Evolutionary conservation across 306 rosid genomes (phyloP).

Genomic region (Mimosa bimucronata): DNA sequence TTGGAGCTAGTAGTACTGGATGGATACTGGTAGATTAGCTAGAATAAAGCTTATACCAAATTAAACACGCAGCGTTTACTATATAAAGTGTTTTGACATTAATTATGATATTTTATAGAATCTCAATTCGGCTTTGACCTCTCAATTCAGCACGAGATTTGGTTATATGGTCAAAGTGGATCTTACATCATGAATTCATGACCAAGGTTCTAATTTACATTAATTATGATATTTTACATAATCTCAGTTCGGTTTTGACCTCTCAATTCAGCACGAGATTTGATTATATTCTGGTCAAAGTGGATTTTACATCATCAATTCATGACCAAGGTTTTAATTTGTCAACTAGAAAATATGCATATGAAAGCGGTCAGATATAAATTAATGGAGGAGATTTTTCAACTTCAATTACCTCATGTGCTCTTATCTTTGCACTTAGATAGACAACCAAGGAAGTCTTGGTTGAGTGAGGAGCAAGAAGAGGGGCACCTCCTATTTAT

Average conservation of each 20-base stretch:
- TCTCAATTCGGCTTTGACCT: neutral
- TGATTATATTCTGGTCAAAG: neutral
- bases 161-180: neutral
- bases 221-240: neutral
- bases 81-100: neutral
- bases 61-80: neutral
- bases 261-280: neutral
- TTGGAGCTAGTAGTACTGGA: no score
- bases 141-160: neutral
- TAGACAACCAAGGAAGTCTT: conserved; percentile 32
- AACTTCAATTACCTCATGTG: conserved; percentile 28
- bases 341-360: conserved; percentile 35
- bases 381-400: conserved; percentile 6
- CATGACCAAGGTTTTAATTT: neutral
- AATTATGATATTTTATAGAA: neutral
- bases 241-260: neutral
- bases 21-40: no score
- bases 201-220: neutral
- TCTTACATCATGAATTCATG: neutral
- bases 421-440: conserved; percentile 26
- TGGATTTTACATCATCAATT: neutral
- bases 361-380: conserved; percentile 27
- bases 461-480: no score
- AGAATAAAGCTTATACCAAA: neutral
- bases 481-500: no score